These are phyloP conservation scores for Macrolepiota dolichaula DNA, from an alignment of 768 basidiomycete genomes.

Conservation along the genomic window DNA sequence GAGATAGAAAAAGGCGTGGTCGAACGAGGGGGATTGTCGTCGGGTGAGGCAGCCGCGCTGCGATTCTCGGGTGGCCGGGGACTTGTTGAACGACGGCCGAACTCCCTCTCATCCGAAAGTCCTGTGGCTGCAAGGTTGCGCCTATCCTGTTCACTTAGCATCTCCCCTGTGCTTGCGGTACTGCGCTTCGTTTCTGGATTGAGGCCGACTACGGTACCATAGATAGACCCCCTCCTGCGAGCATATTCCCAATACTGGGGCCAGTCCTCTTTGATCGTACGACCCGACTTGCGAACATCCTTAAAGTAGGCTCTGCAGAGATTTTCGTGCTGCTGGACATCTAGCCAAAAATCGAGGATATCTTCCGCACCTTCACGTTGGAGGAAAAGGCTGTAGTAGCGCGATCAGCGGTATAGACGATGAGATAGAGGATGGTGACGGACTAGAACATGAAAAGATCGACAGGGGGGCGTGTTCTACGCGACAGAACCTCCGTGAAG, in stretches of 20 bases:
- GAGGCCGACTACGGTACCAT: constrained; percentile 83
- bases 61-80: constrained; percentile 47
- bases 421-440: constrained; percentile 32
- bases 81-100: constrained; percentile 53
- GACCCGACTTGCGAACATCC: constrained; percentile 93
- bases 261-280: constrained; percentile 95
- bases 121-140: constrained; percentile 51
- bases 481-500: constrained; percentile 86
- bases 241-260: constrained; percentile 98
- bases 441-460: constrained; percentile 99
- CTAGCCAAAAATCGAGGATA: constrained; percentile 97
- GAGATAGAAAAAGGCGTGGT: constrained; percentile 79
- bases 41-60: constrained; percentile 47
- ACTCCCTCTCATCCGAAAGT: constrained; percentile 35
- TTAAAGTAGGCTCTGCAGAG: constrained; percentile 99
- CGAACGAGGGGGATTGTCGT: constrained; percentile 52
- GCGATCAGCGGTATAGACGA: not conserved
- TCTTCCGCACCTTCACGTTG: constrained; percentile 97
- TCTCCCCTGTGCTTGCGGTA: constrained; percentile 75
- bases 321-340: constrained; percentile 99
- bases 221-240: constrained; percentile 86
- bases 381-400: constrained; percentile 71
- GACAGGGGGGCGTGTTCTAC: constrained; percentile 90
- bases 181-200: constrained; percentile 73
- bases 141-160: constrained; percentile 69